Evolutionary conservation across 2,329 filamentous ascomycete species (phyloP).

Genomic region (Alternaria arbusti): DNA sequence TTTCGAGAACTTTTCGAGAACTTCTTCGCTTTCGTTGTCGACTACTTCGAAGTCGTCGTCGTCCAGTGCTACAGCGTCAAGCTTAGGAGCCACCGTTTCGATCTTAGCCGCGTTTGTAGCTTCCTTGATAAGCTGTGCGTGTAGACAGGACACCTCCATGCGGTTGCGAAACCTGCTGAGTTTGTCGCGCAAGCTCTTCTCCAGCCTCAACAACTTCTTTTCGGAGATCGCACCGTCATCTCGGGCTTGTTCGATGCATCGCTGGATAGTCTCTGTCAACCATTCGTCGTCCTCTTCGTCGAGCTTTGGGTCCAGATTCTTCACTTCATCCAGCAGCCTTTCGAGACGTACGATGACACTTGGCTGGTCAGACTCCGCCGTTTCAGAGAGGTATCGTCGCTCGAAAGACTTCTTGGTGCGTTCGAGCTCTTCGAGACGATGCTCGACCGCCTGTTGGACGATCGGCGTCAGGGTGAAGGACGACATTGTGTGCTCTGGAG

Average conservation of each 20-base stretch:
- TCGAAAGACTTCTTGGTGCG: constrained; percentile 60
- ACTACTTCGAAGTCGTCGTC: constrained; percentile 55
- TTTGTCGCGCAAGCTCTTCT: constrained; percentile 55
- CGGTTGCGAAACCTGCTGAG: constrained; percentile 60
- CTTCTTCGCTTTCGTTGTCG: constrained; percentile 61
- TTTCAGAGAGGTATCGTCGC: constrained; percentile 52
- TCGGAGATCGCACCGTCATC: constrained; percentile 62
- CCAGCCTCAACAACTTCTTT: constrained; percentile 54
- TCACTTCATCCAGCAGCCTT: constrained; percentile 45
- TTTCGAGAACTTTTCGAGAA: constrained; percentile 51
- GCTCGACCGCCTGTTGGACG: constrained; percentile 8
- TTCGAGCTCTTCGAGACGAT: constrained; percentile 63
- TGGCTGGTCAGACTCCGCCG: not conserved
- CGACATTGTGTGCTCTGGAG: not conserved
- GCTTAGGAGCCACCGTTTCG: constrained; percentile 11
- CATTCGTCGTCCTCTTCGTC: constrained; percentile 33
- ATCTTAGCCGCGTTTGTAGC: constrained; percentile 36
- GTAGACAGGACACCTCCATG: constrained; percentile 63
- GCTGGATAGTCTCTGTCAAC: constrained; percentile 53
- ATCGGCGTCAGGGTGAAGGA: not conserved
- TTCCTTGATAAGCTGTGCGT: constrained; percentile 58
- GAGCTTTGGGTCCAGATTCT: constrained; percentile 44
- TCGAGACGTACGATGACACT: not conserved
- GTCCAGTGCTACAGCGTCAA: constrained; percentile 29
- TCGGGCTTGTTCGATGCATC: constrained; percentile 60